Evolutionary conservation across 805 yeast species (phyloP), one percentile per base, ranked within the genome.

Genomic region (Wickerhamiella occidentalis): DNA sequence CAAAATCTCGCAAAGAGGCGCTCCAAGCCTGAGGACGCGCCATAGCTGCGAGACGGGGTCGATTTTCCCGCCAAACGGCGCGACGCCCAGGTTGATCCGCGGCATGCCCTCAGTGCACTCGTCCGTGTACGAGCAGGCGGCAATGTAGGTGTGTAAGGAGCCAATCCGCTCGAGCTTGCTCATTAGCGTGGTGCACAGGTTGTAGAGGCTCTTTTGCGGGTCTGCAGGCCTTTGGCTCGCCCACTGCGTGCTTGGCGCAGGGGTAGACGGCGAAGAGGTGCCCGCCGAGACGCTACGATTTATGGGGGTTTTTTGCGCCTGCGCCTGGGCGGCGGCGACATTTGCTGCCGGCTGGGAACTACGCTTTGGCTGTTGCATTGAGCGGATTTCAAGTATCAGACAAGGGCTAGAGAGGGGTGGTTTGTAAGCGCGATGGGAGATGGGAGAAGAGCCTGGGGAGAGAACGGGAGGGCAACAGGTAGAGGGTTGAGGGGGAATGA

Each of bases 1-100:
- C 70, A 82, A 85, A 6, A 90, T 68, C 38, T 85, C 75, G 64
- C 97, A 88, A 38, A 92, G 69, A 3, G 97, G 95, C 2, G 94
- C 81, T 9, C 97, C 98, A 59, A 84, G 86, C 59, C 90, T 94
- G 59, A 92, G 80, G 29, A 92, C 68, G 56, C 85, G 80, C 78
- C 95, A 84, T 40, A 92, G 63, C 54, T 86, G 88, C 1, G 96
- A 86, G 2, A 85, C 96, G 2, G 97, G 96, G 63, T 92, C 99
- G 60, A 85, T 52, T 7, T 82, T 55, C 76, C 75, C 52, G 76
- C 73, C 54, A 6, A 48, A 45, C 17, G 70, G 52, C 82, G 83
- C 44, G 82, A 77, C 65, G 78, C 84, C 5, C 86, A 84, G 58
- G 71, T 63, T 42, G 66, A 56, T 11, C 64, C 58, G 53, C 61